Percentiles rank a stretch among this genome's conserved stretches.
phyloP scores from a whole-genome alignment of 1,284 basidiomycete genomes.

The Trichosporon asahii region DNA sequence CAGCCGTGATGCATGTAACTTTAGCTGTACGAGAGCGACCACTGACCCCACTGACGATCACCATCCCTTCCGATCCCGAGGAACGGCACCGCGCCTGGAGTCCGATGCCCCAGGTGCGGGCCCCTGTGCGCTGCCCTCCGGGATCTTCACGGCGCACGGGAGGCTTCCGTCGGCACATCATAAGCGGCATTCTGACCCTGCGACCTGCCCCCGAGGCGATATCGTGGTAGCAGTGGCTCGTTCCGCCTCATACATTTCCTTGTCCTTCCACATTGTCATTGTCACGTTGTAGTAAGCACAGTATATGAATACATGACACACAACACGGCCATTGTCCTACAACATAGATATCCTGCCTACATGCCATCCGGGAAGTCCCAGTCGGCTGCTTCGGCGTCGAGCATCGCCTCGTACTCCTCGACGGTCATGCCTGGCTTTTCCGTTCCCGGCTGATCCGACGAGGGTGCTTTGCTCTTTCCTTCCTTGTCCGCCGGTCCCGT shows the following conservation, averaged over 20 bases:
- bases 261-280: neutral
- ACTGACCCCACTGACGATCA: slow-evolving; percentile 2
- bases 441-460: neutral
- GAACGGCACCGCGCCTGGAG: slow-evolving; percentile 9
- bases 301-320: neutral
- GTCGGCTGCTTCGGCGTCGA: slow-evolving; percentile 32
- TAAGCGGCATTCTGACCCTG: slow-evolving; percentile 41
- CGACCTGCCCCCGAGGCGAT: slow-evolving; percentile 24
- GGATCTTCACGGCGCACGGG: slow-evolving; percentile 5
- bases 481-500: neutral
- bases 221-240: slow-evolving; percentile 29
- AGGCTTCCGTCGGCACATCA: slow-evolving; percentile 27
- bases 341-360: neutral
- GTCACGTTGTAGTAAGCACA: neutral
- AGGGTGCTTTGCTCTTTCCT: neutral
- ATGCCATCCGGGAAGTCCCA: slow-evolving; percentile 31
- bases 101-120: slow-evolving; percentile 4
- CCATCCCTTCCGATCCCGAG: slow-evolving; percentile 1
- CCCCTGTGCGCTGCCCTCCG: slow-evolving; percentile 8
- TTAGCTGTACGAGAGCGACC: neutral
- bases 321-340: neutral
- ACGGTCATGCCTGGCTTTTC: slow-evolving; percentile 26
- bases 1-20: slow-evolving; percentile 16
- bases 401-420: slow-evolving; percentile 45
- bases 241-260: slow-evolving; percentile 37